Conservation (phyloP, 2,329 filamentous ascomycete species). For the Sporothrix sp. region DNA sequence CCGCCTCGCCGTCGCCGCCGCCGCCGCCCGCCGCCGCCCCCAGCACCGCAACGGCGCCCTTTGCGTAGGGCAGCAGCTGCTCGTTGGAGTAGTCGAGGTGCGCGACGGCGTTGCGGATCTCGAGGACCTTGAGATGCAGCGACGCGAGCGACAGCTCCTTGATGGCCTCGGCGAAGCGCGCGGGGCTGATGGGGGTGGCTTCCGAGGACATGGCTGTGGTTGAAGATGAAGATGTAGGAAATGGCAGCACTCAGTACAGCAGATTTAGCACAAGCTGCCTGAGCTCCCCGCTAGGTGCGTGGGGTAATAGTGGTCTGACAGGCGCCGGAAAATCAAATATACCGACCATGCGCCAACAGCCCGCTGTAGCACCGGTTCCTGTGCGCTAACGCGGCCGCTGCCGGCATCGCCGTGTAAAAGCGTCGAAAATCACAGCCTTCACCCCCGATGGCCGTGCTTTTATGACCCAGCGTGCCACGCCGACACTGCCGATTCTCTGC, state of each 20-base stretch:
- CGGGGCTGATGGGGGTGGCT: conserved; percentile 49
- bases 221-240: background rate
- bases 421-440: background rate
- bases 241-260: background rate
- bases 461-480: too few relatives aligned
- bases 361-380: background rate
- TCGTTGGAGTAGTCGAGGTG: conserved; percentile 67
- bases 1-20: conserved; percentile 15
- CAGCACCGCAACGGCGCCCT: conserved; percentile 32
- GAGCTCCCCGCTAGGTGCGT: background rate
- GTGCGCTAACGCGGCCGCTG: background rate
- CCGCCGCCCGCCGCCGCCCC: conserved; percentile 17
- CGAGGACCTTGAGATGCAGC: conserved; percentile 65
- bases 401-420: background rate
- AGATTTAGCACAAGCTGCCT: too few relatives aligned
- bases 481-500: too few relatives aligned
- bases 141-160: conserved; percentile 54
- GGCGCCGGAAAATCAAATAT: conserved; percentile 9
- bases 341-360: background rate
- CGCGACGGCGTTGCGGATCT: conserved; percentile 63
- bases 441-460: background rate
- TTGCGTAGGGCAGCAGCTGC: conserved; percentile 60
- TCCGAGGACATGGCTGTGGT: conserved; percentile 48
- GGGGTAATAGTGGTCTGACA: too few relatives aligned
- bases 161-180: conserved; percentile 58